phyloP scores from a whole-genome alignment of 2,329 filamentous ascomycete species.

The Cryphonectria carpinicola region DNA sequence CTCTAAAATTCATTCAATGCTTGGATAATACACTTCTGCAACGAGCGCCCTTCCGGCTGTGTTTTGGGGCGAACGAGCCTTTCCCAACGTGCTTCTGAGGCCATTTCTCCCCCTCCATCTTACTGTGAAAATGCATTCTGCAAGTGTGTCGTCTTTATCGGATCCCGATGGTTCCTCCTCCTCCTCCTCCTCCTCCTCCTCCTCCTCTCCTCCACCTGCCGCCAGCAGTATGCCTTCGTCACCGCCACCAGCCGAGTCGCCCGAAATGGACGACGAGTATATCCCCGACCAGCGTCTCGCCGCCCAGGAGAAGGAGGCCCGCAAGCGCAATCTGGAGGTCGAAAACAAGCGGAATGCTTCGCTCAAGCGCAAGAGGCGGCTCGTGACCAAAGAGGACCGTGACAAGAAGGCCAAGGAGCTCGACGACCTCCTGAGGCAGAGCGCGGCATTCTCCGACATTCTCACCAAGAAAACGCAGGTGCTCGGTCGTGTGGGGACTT shows the following conservation, averaged over 20 bases:
- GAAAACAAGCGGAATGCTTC: constrained; percentile 48
- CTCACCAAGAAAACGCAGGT: constrained; percentile 67
- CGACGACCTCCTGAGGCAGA: constrained; percentile 62
- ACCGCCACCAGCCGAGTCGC: constrained; percentile 37
- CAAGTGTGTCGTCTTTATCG: constrained; percentile 8
- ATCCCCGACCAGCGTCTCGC: constrained; percentile 36
- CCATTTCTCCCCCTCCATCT: not conserved
- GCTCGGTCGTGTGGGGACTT: constrained; percentile 63
- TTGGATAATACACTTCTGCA: not conserved
- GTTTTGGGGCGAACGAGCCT: constrained; percentile 8
- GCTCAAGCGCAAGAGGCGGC: constrained; percentile 51
- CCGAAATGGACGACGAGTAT: constrained; percentile 33
- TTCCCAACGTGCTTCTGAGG: not conserved
- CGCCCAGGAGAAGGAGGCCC: constrained; percentile 51
- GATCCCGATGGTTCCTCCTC: constrained; percentile 11
- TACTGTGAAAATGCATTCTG: constrained; percentile 16
- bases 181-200: constrained; percentile 16
- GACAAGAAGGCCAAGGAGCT: constrained; percentile 63
- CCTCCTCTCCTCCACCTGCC: not conserved
- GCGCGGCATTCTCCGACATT: constrained; percentile 64
- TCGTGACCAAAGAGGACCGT: constrained; percentile 55
- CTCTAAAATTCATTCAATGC: not conserved
- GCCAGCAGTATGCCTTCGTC: constrained; percentile 44
- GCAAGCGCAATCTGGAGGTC: constrained; percentile 51
- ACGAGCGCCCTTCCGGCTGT: not conserved